These are phyloP conservation scores for Achlya hypogyna DNA, from an alignment of 352 stramenopile species.

Conservation along the genomic window DNA sequence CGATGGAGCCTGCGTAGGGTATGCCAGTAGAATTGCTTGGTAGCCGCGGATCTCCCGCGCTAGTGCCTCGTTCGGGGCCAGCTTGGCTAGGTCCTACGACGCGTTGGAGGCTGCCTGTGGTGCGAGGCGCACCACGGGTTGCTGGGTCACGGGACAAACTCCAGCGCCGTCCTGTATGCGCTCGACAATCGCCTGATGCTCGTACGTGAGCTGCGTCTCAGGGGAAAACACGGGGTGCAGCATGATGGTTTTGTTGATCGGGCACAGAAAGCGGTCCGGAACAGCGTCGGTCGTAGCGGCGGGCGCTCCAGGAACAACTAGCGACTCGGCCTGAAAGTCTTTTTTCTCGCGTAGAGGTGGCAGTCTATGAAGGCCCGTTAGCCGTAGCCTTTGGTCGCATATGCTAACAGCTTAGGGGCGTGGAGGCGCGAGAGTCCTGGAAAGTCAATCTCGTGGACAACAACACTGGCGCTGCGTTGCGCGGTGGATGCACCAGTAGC, in stretches of 20 bases:
- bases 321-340: background rate
- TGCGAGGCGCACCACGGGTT: background rate
- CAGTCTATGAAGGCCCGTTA: background rate
- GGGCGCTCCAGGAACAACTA: background rate
- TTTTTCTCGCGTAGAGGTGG: background rate
- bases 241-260: background rate
- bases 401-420: background rate
- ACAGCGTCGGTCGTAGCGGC: background rate
- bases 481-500: background rate
- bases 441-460: background rate
- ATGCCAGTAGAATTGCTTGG: background rate
- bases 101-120: background rate
- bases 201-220: background rate
- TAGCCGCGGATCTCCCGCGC: background rate
- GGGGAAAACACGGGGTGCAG: background rate
- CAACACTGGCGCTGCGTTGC: background rate
- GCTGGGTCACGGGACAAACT: background rate
- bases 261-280: background rate
- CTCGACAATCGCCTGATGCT: background rate
- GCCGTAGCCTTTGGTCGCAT: background rate
- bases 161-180: background rate
- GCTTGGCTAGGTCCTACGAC: background rate
- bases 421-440: background rate
- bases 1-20: too few species aligned
- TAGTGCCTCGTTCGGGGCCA: background rate